Evolutionary conservation across 176 grass and related monocot species (phyloP).

Genomic region (Pharus latifolius): DNA sequence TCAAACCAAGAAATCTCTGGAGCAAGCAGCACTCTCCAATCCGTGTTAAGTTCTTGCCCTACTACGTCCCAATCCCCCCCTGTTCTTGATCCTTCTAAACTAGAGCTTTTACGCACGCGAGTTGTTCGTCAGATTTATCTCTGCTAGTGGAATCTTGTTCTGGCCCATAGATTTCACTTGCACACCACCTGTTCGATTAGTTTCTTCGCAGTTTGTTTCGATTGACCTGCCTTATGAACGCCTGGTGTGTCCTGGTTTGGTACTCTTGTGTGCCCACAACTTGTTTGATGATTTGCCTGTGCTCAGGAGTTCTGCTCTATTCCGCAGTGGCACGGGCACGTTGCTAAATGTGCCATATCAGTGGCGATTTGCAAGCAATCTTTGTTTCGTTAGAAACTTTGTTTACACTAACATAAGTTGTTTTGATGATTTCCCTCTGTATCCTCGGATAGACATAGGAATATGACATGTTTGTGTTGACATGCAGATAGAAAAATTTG

Average conservation of each 20-base stretch:
- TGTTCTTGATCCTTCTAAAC: too few relatives aligned
- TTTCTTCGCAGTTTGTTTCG: not conserved
- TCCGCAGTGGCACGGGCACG: not conserved
- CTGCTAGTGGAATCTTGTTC: not conserved
- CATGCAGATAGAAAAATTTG: not conserved
- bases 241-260: not conserved
- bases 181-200: not conserved
- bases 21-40: too few relatives aligned
- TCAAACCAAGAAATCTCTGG: too few relatives aligned
- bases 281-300: constrained; percentile 6
- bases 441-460: not conserved
- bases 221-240: not conserved
- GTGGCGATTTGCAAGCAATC: not conserved
- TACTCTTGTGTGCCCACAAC: not conserved
- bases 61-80: too few relatives aligned
- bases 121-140: not conserved
- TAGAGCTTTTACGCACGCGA: too few relatives aligned
- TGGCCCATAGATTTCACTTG: not conserved
- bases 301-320: not conserved
- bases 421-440: not conserved
- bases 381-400: not conserved
- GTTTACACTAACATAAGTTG: not conserved
- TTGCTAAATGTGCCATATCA: not conserved
- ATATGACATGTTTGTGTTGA: not conserved
- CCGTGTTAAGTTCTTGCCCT: too few relatives aligned